Percentiles rank a stretch among this genome's conserved stretches.
These are phyloP conservation scores for Clausena lansium DNA, from an alignment of 345 rosid genomes.

Conservation along the genomic window DNA sequence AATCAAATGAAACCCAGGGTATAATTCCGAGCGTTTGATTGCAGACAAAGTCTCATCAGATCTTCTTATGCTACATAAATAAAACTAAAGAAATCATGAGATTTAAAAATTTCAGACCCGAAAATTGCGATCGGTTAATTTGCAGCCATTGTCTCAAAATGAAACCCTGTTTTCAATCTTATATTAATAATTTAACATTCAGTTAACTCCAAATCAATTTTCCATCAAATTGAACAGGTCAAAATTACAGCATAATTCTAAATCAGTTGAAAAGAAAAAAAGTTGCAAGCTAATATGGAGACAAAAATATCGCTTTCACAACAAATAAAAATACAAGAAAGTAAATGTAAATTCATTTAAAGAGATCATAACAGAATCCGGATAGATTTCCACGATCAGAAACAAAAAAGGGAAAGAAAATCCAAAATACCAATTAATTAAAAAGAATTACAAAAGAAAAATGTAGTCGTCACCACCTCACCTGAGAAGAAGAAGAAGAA, in stretches of 20 bases:
- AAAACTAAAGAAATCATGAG: slow-evolving; percentile 1
- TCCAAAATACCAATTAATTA: background rate
- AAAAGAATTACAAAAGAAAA: background rate
- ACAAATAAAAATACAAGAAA: background rate
- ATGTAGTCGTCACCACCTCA: slow-evolving; percentile 3
- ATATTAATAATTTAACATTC: background rate
- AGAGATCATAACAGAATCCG: background rate
- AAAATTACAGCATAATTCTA: background rate
- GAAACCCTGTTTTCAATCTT: background rate
- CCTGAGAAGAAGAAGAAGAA: slow-evolving; percentile 15
- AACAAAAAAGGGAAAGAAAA: background rate
- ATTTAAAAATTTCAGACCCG: background rate
- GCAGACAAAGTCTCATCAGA: slow-evolving; percentile 42
- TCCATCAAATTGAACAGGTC: background rate
- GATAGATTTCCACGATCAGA: background rate
- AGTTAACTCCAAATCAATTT: background rate
- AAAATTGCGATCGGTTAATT: background rate
- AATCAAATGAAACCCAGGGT: slow-evolving; percentile 24
- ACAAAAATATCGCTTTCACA: slow-evolving; percentile 10
- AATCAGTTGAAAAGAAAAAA: background rate
- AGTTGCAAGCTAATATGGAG: background rate
- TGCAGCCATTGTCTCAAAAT: background rate
- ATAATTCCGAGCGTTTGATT: slow-evolving; percentile 22
- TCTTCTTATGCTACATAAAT: slow-evolving; percentile 38
- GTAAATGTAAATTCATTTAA: background rate